These are phyloP conservation scores for Chloromonas sp. DNA, from an alignment of 163 green algal species.

Conservation along the genomic window DNA sequence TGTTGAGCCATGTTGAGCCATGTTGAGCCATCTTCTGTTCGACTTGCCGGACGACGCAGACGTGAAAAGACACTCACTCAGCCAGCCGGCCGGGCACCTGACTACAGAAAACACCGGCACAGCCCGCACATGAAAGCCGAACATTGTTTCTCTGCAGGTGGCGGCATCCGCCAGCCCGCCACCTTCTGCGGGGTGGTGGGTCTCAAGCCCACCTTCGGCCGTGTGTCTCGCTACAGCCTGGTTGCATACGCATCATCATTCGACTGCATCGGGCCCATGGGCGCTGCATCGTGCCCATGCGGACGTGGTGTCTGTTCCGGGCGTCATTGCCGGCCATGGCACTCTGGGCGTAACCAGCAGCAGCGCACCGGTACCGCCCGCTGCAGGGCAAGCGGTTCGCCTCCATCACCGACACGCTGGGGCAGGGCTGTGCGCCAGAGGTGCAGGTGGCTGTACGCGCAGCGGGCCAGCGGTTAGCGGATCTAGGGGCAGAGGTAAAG, in stretches of 20 bases:
- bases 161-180: slow-evolving; percentile 90
- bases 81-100: too few relatives aligned
- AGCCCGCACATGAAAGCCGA: too few relatives aligned
- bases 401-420: slow-evolving; percentile 75
- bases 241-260: slow-evolving; percentile 92
- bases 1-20: too few relatives aligned
- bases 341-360: background rate
- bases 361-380: background rate
- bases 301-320: slow-evolving; percentile 81
- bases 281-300: slow-evolving; percentile 55
- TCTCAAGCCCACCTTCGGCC: slow-evolving; percentile 93
- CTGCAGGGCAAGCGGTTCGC: slow-evolving; percentile 58
- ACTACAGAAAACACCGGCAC: too few relatives aligned
- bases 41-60: too few relatives aligned
- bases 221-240: slow-evolving; percentile 86
- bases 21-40: too few relatives aligned
- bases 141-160: slow-evolving; percentile 41
- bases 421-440: slow-evolving; percentile 58
- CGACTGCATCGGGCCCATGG: slow-evolving; percentile 85
- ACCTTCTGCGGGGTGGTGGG: slow-evolving; percentile 94
- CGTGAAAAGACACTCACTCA: too few relatives aligned
- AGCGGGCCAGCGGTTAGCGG: background rate
- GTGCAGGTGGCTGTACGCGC: slow-evolving; percentile 57
- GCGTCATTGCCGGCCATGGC: slow-evolving; percentile 55
- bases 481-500: slow-evolving; percentile 68